These are phyloP conservation scores for Diddensiella caesifluorescens DNA, from an alignment of 805 yeast genomes.

Conservation along the genomic window DNA sequence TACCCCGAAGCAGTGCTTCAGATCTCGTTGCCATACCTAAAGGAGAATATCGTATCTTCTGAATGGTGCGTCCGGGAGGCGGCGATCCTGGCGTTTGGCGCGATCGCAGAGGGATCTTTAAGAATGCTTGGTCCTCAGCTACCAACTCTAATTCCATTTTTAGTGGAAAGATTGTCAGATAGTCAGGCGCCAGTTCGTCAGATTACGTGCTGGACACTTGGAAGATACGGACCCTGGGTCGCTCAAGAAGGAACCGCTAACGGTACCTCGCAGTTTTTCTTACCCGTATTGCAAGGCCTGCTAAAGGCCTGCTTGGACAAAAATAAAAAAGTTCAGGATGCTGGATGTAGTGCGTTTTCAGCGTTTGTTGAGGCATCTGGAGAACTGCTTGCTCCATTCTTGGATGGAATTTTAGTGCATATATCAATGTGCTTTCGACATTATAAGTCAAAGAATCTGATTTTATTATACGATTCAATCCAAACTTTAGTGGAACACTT, in stretches of 20 bases:
- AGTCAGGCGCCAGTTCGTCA: slow-evolving; percentile 79
- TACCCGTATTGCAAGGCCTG: slow-evolving; percentile 73
- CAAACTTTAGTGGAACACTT: slow-evolving; percentile 81
- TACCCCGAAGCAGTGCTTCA: slow-evolving; percentile 64
- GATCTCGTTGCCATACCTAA: slow-evolving; percentile 67
- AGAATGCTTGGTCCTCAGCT: slow-evolving; percentile 64
- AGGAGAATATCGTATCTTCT: slow-evolving; percentile 58
- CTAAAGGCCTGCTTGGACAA: slow-evolving; percentile 70
- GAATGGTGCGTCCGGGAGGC: slow-evolving; percentile 93
- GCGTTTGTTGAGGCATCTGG: slow-evolving; percentile 77
- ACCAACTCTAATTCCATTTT: slow-evolving; percentile 76
- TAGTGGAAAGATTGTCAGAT: slow-evolving; percentile 75
- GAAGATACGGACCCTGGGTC: slow-evolving; percentile 81
- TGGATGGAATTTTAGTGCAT: slow-evolving; percentile 62
- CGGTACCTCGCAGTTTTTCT: slow-evolving; percentile 58
- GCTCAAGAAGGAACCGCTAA: slow-evolving; percentile 36
- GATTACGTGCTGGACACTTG: slow-evolving; percentile 92
- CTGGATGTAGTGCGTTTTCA: slow-evolving; percentile 84
- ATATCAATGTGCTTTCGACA: slow-evolving; percentile 67
- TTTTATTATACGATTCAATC: slow-evolving; percentile 82
- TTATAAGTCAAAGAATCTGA: slow-evolving; percentile 78
- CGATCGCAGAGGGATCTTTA: slow-evolving; percentile 84
- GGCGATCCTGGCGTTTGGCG: slow-evolving; percentile 90
- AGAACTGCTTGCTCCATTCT: slow-evolving; percentile 55
- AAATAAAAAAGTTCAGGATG: slow-evolving; percentile 91